Evolutionary conservation across 495 filamentous ascomycete genomes (phyloP).

Genomic region (Aspergillus asperescens): DNA sequence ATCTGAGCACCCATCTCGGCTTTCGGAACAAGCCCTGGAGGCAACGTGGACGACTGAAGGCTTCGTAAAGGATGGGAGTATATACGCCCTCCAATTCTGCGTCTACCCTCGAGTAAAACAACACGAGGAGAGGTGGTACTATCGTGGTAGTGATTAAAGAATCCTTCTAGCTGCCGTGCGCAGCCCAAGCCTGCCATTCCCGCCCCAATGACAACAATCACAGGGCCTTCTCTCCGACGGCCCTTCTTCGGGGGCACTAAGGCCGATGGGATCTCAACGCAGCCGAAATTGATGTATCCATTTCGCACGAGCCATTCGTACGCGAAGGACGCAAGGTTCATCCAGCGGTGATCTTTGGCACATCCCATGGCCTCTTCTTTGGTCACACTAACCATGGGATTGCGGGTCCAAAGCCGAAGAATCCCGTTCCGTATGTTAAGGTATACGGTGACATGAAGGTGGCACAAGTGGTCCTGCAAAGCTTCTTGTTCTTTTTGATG

Average conservation of each 20-base stretch:
- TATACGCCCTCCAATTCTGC: slow-evolving; percentile 85
- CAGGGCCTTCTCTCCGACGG: slow-evolving; percentile 49
- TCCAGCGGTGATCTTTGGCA: slow-evolving; percentile 86
- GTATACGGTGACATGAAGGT: slow-evolving; percentile 90
- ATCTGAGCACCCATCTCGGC: slow-evolving; percentile 97
- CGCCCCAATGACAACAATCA: slow-evolving; percentile 85
- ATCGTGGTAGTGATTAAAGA: slow-evolving; percentile 71
- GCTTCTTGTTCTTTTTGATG: slow-evolving; percentile 81
- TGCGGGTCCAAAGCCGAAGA: slow-evolving; percentile 81
- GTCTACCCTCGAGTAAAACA: slow-evolving; percentile 79
- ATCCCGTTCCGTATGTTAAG: slow-evolving; percentile 96
- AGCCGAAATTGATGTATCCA: slow-evolving; percentile 97
- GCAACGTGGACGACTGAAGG: slow-evolving; percentile 44
- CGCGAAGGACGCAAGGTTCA: slow-evolving; percentile 79
- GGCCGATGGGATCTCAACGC: slow-evolving; percentile 58
- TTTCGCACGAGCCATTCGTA: slow-evolving; percentile 87
- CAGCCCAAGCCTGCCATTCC: slow-evolving; percentile 90
- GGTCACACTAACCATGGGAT: slow-evolving; percentile 81
- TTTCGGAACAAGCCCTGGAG: slow-evolving; percentile 57
- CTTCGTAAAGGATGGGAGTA: slow-evolving; percentile 82
- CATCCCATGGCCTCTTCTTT: slow-evolving; percentile 88
- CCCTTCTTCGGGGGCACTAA: slow-evolving; percentile 37
- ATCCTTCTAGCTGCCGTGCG: slow-evolving; percentile 80
- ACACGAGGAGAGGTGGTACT: slow-evolving; percentile 64
- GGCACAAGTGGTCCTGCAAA: slow-evolving; percentile 73